Evolutionary conservation across 2,329 filamentous ascomycete species (phyloP).

Genomic region (Blastomyces percursus): DNA sequence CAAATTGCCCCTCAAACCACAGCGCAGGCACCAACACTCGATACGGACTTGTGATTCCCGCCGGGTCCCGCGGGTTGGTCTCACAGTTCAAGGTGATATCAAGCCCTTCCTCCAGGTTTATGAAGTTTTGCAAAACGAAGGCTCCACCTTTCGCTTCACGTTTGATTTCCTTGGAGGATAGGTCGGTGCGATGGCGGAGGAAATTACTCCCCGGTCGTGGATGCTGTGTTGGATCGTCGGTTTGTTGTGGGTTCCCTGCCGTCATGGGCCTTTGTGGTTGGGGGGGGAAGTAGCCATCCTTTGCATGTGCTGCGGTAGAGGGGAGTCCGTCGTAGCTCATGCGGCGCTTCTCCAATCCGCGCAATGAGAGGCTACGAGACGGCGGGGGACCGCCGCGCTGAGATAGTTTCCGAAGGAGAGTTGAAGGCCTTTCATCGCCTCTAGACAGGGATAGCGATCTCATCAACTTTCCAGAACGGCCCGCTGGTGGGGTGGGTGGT

Average conservation of each 20-base stretch:
- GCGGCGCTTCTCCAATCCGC: slow-evolving; percentile 17
- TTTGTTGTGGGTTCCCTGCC: slow-evolving; percentile 8
- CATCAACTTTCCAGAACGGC: slow-evolving; percentile 34
- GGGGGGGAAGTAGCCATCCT: slow-evolving; percentile 26
- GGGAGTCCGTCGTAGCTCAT: slow-evolving; percentile 29
- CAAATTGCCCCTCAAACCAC: slow-evolving; percentile 37
- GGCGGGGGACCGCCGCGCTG: slow-evolving; percentile 33
- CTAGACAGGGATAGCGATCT: slow-evolving; percentile 53
- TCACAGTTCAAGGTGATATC: slow-evolving; percentile 86
- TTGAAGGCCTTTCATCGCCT: slow-evolving; percentile 39
- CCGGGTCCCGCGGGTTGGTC: slow-evolving; percentile 71
- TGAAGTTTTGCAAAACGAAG: slow-evolving; percentile 40
- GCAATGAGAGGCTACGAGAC: slow-evolving; percentile 26
- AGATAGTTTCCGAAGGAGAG: slow-evolving; percentile 38
- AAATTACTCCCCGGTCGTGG: slow-evolving; percentile 39
- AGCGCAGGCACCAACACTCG: slow-evolving; percentile 73
- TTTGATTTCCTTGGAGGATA: slow-evolving; percentile 52
- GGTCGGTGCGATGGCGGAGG: slow-evolving; percentile 58
- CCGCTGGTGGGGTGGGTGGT: slow-evolving; percentile 30
- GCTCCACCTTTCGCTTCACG: slow-evolving; percentile 44
- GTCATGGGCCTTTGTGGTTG: slow-evolving; percentile 7
- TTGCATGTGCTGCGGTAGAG: slow-evolving; percentile 17
- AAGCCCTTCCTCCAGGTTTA: slow-evolving; percentile 72
- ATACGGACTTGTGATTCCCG: slow-evolving; percentile 81
- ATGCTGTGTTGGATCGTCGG: slow-evolving; percentile 10